phyloP scores from a whole-genome alignment of 129 eudicot species.

The Centella asiatica region DNA sequence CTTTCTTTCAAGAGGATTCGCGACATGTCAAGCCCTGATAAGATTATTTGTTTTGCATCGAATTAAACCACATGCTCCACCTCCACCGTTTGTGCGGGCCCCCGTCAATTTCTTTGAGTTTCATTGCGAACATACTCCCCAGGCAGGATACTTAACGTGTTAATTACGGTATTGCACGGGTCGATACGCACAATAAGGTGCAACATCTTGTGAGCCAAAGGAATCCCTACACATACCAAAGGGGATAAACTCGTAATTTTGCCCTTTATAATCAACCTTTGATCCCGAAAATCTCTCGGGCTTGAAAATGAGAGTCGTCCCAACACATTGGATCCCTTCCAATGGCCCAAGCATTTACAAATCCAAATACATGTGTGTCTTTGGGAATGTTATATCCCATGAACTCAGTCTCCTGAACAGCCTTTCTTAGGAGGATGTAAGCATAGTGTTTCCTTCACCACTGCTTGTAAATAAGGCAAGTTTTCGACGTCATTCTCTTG shows the following conservation, averaged over 20 bases:
- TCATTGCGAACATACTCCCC: no score
- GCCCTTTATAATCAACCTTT: slow-evolving; percentile 12
- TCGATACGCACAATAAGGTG: slow-evolving; percentile 1
- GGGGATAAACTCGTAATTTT: slow-evolving; percentile 15
- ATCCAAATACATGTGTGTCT: slow-evolving; percentile 13
- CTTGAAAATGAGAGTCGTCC: slow-evolving; percentile 16
- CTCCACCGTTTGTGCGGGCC: no score
- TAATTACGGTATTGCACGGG: no score
- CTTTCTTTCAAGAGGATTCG: no score
- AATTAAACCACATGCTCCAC: no score
- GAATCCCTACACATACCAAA: slow-evolving; percentile 25
- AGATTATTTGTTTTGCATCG: no score
- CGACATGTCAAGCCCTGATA: no score
- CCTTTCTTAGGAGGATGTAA: slow-evolving; percentile 19
- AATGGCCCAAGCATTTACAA: slow-evolving; percentile 24
- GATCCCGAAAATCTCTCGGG: slow-evolving; percentile 25
- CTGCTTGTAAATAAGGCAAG: slow-evolving; percentile 10
- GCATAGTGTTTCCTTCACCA: slow-evolving; percentile 4
- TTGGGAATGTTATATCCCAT: slow-evolving; percentile 21
- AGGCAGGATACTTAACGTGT: no score
- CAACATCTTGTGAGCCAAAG: slow-evolving; percentile 21
- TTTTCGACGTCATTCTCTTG: slow-evolving; percentile 18
- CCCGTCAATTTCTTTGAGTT: no score
- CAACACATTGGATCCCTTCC: slow-evolving; percentile 20
- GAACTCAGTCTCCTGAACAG: slow-evolving; percentile 4